Evolutionary conservation across 2,329 filamentous ascomycete species (phyloP), one percentile per base, ranked within the genome.

Genomic region (Blastomyces parvus): DNA sequence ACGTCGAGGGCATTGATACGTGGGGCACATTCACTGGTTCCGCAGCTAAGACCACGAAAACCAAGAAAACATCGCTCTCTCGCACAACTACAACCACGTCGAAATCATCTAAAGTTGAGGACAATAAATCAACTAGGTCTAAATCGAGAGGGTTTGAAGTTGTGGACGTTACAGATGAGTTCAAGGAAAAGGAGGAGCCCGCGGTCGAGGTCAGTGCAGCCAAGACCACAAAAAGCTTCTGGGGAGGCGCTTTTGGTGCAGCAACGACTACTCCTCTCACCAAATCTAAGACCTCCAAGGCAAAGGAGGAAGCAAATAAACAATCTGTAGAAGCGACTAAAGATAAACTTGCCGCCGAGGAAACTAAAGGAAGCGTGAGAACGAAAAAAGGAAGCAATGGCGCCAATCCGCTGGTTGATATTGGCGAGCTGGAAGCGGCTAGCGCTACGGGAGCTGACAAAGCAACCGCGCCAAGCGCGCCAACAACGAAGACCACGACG

Each of bases 281-380:
- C 63, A 78, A 79, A 68, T 75, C 76, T 46, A 78, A 80, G 63
- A 78, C 78, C 57, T 74, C 75, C 58, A 74, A 76, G 60, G 76
- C 69, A 62, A 75, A 67, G 69, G 65, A 67, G 63, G 69, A 69
- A 53, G 46, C 66, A 2, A 66, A 67, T 22, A 60, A 65, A 11
- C 66, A 70, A 48, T 66, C 64, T 11, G 65, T 59, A 64, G 63
- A 63, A n/a, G 67, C 68, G 56, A 70, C 76, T 72, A 66, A 66
- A 46, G 63, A 63, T 48, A 71, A 70, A 61, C 61, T 65, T 14
- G 62, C 60, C 17, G 70, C 70, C 59, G 62, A 64, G 6, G 66
- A 65, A 13, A 68, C 64, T 46, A 70, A 69, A 63, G 64, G 64
- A n/a, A 66, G 62, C 57, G 64, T 61, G 33, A 69, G 66, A 59